Percentiles rank a stretch among this genome's conserved stretches.
phyloP scores from a whole-genome alignment of 805 yeast species.

The Candida vaughaniae region DNA sequence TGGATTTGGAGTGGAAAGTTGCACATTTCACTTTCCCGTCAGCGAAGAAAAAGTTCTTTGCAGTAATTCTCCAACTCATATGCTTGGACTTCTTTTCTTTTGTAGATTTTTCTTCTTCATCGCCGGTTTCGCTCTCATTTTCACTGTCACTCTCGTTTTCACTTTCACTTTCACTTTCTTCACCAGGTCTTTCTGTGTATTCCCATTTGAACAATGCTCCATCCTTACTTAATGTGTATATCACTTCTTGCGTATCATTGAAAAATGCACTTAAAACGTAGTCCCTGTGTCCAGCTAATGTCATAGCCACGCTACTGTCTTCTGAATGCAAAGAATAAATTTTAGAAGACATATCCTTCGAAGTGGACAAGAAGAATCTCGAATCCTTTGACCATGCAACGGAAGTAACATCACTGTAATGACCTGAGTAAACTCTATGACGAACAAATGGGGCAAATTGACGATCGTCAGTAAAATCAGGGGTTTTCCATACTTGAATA shows the following conservation, averaged over 20 bases:
- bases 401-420: slow-evolving; percentile 75
- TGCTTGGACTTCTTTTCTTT: not conserved
- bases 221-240: slow-evolving; percentile 89
- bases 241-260: slow-evolving; percentile 80
- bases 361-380: slow-evolving; percentile 78
- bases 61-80: slow-evolving; percentile 78
- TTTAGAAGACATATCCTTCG: slow-evolving; percentile 87
- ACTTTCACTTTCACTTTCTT: slow-evolving; percentile 40
- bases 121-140: slow-evolving; percentile 26
- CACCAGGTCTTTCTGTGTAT: slow-evolving; percentile 59
- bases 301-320: slow-evolving; percentile 71
- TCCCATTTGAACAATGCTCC: slow-evolving; percentile 95
- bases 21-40: slow-evolving; percentile 76
- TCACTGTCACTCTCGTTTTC: slow-evolving; percentile 39
- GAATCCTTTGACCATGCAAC: slow-evolving; percentile 91
- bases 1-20: slow-evolving; percentile 72
- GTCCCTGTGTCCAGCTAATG: slow-evolving; percentile 91
- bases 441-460: slow-evolving; percentile 96
- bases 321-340: slow-evolving; percentile 73
- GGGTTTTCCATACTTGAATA: slow-evolving; percentile 92
- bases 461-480: slow-evolving; percentile 73
- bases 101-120: slow-evolving; percentile 17
- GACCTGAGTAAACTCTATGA: slow-evolving; percentile 89
- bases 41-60: slow-evolving; percentile 71
- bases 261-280: slow-evolving; percentile 86